Base-by-base conservation (phyloP, 108 stramenopile genomes). In the Cyclotella kingstonii region DNA sequence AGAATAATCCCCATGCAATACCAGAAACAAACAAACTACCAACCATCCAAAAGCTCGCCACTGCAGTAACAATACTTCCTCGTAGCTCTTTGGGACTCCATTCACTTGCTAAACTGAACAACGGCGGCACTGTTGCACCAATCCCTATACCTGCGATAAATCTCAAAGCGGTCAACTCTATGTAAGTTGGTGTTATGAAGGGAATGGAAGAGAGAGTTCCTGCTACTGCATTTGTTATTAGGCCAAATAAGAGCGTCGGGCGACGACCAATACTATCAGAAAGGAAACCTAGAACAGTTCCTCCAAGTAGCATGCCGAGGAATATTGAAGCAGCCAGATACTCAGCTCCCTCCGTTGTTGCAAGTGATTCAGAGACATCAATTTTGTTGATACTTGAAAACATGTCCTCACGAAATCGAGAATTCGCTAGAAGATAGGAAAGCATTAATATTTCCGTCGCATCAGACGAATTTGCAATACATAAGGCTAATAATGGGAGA, bases 11-110 rank as follows among this genome's bases (percentile, higher is more conserved):
- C 79, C 85, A 77, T 2, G 80, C 90, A 30, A 76, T 12, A 4
- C 78, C 31, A 9, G 90, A 85, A 21, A 91, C 87, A 72, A 70
- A 86, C 39, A 91, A 74, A 63, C 80, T 84, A 2, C 86, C 90
- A 7, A 91, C 84, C 90, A 88, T 88, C 90, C 90, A 91, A 75
- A 91, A 91, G 38, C 76, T 76, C 0, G 90, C 90, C n/a, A 69
- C 75, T 2, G 81, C 19, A 12, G 85, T 83, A 21, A 86, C 84
- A 27, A 83, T 77, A 42, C 84, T 61, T 5, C 90, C 90, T 42
- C 90, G 79, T 10, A 73, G 54, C 6, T 73, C 79, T 5, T 84
- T 84, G 28, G 90, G 85, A 25, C 81, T 78, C 84, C 85, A 73
- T 52, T 91, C 90, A 10, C 79, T 83, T 2, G 63, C 77, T 58